Conservation (phyloP, 1,284 basidiomycete genomes). For the Tylopilus sp. region DNA sequence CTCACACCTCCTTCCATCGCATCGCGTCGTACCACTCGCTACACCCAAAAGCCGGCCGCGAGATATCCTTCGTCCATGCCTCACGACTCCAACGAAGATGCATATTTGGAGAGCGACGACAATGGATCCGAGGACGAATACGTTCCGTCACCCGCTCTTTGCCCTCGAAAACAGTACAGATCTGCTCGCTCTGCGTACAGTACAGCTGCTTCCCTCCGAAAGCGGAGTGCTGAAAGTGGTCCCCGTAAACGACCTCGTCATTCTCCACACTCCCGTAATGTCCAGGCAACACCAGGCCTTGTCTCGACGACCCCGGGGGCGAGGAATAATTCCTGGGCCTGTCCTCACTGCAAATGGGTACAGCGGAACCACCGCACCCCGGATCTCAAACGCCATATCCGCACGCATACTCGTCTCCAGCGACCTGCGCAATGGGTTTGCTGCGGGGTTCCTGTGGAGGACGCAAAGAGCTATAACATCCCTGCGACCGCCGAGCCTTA, state of each 20-base stretch:
- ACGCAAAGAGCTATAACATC: slow-evolving; percentile 32
- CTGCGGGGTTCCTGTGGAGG: slow-evolving; percentile 39
- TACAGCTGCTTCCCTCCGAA: slow-evolving; percentile 3
- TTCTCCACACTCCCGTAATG: slow-evolving; percentile 39
- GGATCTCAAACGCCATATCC: slow-evolving; percentile 51
- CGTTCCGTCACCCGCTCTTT: slow-evolving; percentile 25
- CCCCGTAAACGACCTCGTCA: slow-evolving; percentile 32
- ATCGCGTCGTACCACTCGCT: slow-evolving; percentile 15
- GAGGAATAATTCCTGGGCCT: slow-evolving; percentile 32
- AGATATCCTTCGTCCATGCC: slow-evolving; percentile 1
- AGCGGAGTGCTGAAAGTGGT: slow-evolving; percentile 3
- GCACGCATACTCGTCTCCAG: slow-evolving; percentile 41
- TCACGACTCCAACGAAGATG: slow-evolving; percentile 19
- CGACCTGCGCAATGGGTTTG: slow-evolving; percentile 34
- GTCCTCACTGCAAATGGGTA: slow-evolving; percentile 33
- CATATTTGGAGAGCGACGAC: slow-evolving; percentile 27
- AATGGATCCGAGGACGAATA: slow-evolving; percentile 33
- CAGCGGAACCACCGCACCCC: slow-evolving; percentile 42
- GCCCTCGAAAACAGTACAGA: slow-evolving; percentile 26
- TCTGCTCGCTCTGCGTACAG: slow-evolving; percentile 1
- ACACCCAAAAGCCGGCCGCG: slow-evolving; percentile 5
- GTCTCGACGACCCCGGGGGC: slow-evolving; percentile 14
- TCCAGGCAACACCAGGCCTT: slow-evolving; percentile 27
- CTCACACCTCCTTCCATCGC: not conserved
- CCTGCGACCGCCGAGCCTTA: slow-evolving; percentile 30